Conservation (phyloP, 257 asterid genomes). For the Scutellaria barbata region DNA sequence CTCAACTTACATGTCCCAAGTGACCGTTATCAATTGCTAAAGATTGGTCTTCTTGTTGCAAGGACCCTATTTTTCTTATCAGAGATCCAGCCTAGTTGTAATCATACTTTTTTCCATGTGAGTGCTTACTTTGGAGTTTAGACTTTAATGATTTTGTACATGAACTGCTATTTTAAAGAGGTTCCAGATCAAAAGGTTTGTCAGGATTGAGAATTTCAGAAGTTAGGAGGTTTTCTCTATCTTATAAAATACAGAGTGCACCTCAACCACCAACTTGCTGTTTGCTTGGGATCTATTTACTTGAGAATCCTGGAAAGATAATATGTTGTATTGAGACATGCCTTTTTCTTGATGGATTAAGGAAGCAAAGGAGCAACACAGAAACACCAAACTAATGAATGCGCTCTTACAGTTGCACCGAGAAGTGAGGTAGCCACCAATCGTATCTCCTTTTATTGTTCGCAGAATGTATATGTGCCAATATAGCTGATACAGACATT, state of each 20-base stretch:
- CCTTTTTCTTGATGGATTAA: conserved; percentile 41
- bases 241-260: conserved; percentile 20
- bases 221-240: too few species aligned
- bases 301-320: conserved; percentile 16
- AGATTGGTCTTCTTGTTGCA: background rate
- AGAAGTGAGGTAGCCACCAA: conserved; percentile 59
- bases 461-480: conserved; percentile 16
- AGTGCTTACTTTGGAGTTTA: conserved; percentile 9
- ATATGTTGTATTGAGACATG: conserved; percentile 15
- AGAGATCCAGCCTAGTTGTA: background rate
- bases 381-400: conserved; percentile 84
- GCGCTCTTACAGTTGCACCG: conserved; percentile 68
- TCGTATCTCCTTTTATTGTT: conserved; percentile 31
- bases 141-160: conserved; percentile 1
- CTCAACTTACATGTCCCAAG: background rate
- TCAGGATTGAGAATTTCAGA: conserved; percentile 3
- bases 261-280: conserved; percentile 7
- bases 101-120: conserved; percentile 17
- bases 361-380: conserved; percentile 94
- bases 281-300: conserved; percentile 20
- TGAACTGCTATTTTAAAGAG: conserved; percentile 18
- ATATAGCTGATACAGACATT: conserved; percentile 30
- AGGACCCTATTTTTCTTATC: conserved; percentile 17
- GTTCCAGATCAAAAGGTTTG: conserved; percentile 20
- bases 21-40: conserved; percentile 21